A percentile compares a stretch with the other conserved stretches of the same genome.
phyloP scores from a whole-genome alignment of 257 asterid genomes.

The Solanum pimpinellifolium region DNA sequence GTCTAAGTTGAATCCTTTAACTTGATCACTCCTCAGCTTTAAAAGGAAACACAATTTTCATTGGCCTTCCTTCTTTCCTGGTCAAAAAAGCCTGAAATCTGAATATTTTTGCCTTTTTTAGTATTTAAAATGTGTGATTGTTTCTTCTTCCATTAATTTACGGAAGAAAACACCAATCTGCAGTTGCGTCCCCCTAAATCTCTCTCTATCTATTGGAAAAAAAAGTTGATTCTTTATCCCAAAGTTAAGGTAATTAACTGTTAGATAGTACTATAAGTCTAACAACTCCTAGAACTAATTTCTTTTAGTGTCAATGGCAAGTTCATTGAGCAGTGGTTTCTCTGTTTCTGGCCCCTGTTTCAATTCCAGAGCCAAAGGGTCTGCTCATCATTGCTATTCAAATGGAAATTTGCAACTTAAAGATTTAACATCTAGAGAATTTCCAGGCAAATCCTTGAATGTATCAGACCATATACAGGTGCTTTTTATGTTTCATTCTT shows the following conservation, averaged over 20 bases:
- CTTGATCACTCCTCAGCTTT: not conserved
- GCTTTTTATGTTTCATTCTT: not conserved
- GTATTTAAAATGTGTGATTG: not conserved
- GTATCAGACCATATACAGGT: not conserved
- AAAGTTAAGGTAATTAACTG: not conserved
- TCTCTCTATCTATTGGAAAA: not conserved
- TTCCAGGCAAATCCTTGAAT: not conserved
- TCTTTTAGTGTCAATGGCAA: not conserved
- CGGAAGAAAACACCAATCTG: not conserved
- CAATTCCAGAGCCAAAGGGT: not conserved
- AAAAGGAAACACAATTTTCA: not conserved
- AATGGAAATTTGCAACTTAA: not conserved
- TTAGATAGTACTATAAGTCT: not conserved
- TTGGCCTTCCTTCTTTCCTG: not conserved
- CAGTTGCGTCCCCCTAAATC: not conserved
- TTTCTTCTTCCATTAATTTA: not conserved
- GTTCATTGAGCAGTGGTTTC: not conserved
- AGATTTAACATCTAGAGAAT: not conserved
- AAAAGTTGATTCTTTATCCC: conserved; percentile 13
- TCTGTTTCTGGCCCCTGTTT: not conserved
- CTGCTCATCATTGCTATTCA: not conserved
- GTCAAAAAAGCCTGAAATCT: not conserved
- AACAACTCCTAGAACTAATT: not conserved
- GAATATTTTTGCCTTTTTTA: not conserved
- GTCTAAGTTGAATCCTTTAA: not conserved